These are phyloP conservation scores for Clarireedia hainanense DNA, from an alignment of 2,329 filamentous ascomycete species.

Conservation along the genomic window DNA sequence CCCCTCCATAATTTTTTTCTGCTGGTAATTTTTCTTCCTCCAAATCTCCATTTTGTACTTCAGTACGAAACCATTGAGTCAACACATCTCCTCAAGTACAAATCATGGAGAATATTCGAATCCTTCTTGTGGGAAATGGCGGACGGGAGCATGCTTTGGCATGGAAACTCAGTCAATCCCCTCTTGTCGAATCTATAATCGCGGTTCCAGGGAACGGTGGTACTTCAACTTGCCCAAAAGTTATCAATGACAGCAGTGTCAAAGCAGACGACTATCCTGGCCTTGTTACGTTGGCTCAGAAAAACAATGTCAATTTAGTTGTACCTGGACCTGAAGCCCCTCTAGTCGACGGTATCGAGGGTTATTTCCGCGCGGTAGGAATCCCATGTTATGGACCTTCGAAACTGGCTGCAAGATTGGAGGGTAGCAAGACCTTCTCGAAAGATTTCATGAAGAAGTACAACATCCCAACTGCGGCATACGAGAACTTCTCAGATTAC, in stretches of 20 bases:
- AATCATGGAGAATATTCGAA: slow-evolving; percentile 34
- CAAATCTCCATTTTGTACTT: background rate
- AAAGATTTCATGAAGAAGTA: slow-evolving; percentile 97
- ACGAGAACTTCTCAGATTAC: slow-evolving; percentile 80
- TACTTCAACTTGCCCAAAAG: slow-evolving; percentile 62
- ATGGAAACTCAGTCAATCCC: slow-evolving; percentile 85
- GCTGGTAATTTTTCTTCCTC: background rate
- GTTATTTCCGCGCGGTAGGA: slow-evolving; percentile 55
- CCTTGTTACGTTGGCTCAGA: slow-evolving; percentile 67
- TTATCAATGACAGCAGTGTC: slow-evolving; percentile 59
- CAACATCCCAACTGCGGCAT: slow-evolving; percentile 82
- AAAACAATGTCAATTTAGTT: slow-evolving; percentile 67
- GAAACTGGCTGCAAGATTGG: slow-evolving; percentile 77
- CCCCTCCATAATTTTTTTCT: background rate
- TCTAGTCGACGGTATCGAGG: slow-evolving; percentile 84
- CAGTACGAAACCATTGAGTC: background rate
- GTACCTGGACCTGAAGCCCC: slow-evolving; percentile 89
- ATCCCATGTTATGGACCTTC: slow-evolving; percentile 65
- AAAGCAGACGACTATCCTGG: slow-evolving; percentile 67
- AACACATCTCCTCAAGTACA: background rate
- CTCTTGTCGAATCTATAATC: slow-evolving; percentile 67
- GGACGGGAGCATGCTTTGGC: slow-evolving; percentile 91
- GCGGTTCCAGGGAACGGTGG: slow-evolving; percentile 79
- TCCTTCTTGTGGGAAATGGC: slow-evolving; percentile 87
- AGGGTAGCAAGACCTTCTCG: slow-evolving; percentile 93